Conservation (phyloP, 441 rosid species). For the Jatropha multifida region DNA sequence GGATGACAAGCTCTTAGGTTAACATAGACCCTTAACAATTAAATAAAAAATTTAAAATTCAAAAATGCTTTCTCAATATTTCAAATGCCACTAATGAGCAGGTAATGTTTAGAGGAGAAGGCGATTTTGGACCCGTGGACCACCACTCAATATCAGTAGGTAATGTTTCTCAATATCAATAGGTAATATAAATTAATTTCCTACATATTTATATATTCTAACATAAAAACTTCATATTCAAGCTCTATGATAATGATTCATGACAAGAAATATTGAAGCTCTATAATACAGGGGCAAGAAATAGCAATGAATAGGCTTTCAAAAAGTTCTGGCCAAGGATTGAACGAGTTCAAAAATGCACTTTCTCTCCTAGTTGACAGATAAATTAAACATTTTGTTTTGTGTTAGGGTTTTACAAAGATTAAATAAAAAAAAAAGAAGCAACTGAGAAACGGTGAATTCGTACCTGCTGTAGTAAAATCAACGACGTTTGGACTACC, state of each 20-base stretch:
- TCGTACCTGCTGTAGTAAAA: too few relatives aligned
- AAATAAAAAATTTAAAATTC: not conserved
- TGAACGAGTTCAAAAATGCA: slow-evolving; percentile 43
- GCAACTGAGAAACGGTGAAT: too few relatives aligned
- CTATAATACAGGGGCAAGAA: slow-evolving; percentile 41
- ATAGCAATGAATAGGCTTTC: slow-evolving; percentile 56
- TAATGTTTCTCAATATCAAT: not conserved
- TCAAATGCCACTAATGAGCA: not conserved
- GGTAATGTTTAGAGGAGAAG: slow-evolving; percentile 10
- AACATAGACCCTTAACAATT: not conserved
- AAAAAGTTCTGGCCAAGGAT: slow-evolving; percentile 43
- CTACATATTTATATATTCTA: not conserved
- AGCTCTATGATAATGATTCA: slow-evolving; percentile 16
- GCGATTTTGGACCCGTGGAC: slow-evolving; percentile 25
- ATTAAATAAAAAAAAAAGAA: too few relatives aligned
- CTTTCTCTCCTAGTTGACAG: too few relatives aligned
- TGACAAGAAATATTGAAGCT: slow-evolving; percentile 31
- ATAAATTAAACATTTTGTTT: too few relatives aligned
- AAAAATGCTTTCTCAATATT: not conserved
- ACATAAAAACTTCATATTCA: not conserved
- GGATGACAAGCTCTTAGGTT: not conserved
- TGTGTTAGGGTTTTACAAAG: too few relatives aligned
- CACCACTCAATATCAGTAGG: not conserved
- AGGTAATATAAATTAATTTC: not conserved
- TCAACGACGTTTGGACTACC: too few relatives aligned